Base-by-base conservation (phyloP, 148 eudicot genomes). In the Limonium bicolor region DNA sequence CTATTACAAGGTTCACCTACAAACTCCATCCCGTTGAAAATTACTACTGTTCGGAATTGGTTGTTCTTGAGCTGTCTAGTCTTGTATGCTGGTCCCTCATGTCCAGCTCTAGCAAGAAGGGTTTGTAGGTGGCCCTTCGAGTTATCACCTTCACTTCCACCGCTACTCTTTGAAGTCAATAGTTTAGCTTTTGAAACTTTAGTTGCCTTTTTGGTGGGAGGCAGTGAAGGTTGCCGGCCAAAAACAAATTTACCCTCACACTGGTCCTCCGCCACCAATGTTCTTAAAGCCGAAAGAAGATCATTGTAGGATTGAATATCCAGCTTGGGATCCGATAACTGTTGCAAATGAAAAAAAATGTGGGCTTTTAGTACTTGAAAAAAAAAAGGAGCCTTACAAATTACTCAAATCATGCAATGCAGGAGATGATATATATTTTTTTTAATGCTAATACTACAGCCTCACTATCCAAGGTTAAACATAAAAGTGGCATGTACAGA, bases 191-290 rank as follows among this genome's bases (percentile, higher is more conserved):
- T 51, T 33, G 19, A 29, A 33, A 48, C 56, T 31, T 79, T 83
- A 12, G 48, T 23, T 18, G 60, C 36, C 50, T 63, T 77, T 32
- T 67, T 76, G 10, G 86, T 48, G 11, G 74, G 36, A n/a, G n/a
- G n/a, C n/a, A n/a, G n/a, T 38, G 67, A 13, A 38, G 82, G 70
- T 55, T 80, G 69, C 32, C 87, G 81, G 17, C 79, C 82, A 67
- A 54, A 90, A 38, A 90, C 93, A 61, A 90, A 90, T 65, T 64
- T 84, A 54, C 97, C 97, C 45, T 90, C 85, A 52, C 82, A 77
- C 16, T 30, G 66, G 49, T 90, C 97, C 58, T 84, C 92, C 6
- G 84, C 51, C 40, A 90, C 66, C 45, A 90, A 41, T 57, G 84
- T 53, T 64, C 87, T 84, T 43, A 75, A 55, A 4, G 94, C 78